These are phyloP conservation scores for Nicotiana undulata DNA, from an alignment of 257 asterid genomes.

Conservation along the genomic window DNA sequence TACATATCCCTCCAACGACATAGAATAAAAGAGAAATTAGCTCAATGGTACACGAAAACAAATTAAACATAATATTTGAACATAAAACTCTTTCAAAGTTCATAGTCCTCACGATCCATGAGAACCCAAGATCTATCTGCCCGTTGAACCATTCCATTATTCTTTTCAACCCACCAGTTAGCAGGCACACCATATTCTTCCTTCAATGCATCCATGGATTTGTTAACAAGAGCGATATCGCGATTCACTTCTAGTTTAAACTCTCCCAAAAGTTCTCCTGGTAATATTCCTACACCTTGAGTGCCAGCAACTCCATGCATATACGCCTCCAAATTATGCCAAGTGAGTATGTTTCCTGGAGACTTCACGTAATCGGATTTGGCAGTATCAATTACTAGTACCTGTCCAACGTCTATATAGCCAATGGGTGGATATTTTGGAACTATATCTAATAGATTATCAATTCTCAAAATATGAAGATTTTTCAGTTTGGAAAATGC, in stretches of 20 bases:
- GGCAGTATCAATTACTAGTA: constrained; percentile 45
- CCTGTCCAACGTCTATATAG: constrained; percentile 58
- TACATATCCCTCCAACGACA: neutral
- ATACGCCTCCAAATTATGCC: constrained; percentile 62
- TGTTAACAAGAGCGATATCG: constrained; percentile 52
- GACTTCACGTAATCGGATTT: constrained; percentile 46
- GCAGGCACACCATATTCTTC: constrained; percentile 50
- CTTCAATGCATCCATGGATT: constrained; percentile 38
- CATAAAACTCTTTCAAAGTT: neutral
- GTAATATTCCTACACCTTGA: constrained; percentile 26
- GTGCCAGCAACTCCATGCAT: constrained; percentile 79
- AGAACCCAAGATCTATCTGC: constrained; percentile 69
- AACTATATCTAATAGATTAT: constrained; percentile 49
- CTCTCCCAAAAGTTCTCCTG: constrained; percentile 24
- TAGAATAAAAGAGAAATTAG: neutral
- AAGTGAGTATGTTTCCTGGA: constrained; percentile 31
- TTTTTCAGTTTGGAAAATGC: constrained; percentile 13
- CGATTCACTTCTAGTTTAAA: constrained; percentile 48
- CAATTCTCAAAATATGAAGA: constrained; percentile 36
- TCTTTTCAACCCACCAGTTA: constrained; percentile 60
- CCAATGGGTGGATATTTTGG: constrained; percentile 44
- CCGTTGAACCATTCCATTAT: constrained; percentile 75
- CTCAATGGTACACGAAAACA: neutral
- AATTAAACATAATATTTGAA: too few species aligned
- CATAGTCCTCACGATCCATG: constrained; percentile 39